These are phyloP conservation scores for Albugo laibachii DNA, from an alignment of 352 stramenopile species.

Conservation along the genomic window DNA sequence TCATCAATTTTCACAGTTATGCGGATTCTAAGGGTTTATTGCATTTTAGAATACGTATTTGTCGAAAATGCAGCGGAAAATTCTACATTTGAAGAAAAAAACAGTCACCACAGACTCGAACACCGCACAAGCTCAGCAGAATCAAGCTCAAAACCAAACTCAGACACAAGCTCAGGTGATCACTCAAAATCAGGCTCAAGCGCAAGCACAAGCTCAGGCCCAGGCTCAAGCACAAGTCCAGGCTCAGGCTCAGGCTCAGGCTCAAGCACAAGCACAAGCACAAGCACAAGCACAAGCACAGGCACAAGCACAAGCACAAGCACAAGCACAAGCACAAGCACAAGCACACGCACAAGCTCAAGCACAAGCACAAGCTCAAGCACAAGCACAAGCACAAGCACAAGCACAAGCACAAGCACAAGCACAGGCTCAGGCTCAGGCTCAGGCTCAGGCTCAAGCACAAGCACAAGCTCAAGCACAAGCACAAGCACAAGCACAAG, in stretches of 20 bases:
- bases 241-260: slow-evolving; percentile 12
- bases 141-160: not conserved
- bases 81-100: slow-evolving; percentile 62
- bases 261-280: slow-evolving; percentile 4
- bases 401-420: slow-evolving; percentile 4
- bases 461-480: slow-evolving; percentile 9
- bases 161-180: not conserved
- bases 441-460: slow-evolving; percentile 8
- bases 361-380: slow-evolving; percentile 1
- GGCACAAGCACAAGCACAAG: no score
- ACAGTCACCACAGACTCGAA: slow-evolving; percentile 3
- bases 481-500: slow-evolving; percentile 8
- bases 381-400: slow-evolving; percentile 8
- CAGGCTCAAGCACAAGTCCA: not conserved
- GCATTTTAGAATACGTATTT: slow-evolving; percentile 41
- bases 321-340: slow-evolving; percentile 8
- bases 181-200: no score
- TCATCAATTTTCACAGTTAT: not conserved
- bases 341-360: slow-evolving; percentile 5
- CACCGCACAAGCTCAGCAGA: not conserved
- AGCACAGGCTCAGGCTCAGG: not conserved
- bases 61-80: slow-evolving; percentile 72
- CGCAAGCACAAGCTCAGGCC: not conserved
- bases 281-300: slow-evolving; percentile 11
- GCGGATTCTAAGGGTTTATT: not conserved